These are phyloP conservation scores for Pulveroboletus sp. DNA, from an alignment of 768 basidiomycete species.

Conservation along the genomic window DNA sequence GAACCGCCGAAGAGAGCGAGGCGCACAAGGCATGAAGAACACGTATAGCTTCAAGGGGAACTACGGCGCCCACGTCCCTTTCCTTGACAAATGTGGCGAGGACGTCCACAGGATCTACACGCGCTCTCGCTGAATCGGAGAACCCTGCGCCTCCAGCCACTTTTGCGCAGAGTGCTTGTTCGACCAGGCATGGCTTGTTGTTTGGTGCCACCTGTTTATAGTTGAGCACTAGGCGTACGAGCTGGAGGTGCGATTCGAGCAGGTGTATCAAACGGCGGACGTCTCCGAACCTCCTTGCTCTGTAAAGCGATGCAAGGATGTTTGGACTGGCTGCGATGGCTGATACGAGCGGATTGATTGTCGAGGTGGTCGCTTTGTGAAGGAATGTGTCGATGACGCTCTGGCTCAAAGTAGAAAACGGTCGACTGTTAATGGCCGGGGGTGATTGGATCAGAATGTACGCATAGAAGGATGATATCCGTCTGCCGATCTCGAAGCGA, in stretches of 20 bases:
- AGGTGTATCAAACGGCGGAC: constrained; percentile 65
- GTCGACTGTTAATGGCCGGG: constrained; percentile 49
- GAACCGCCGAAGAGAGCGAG: constrained; percentile 58
- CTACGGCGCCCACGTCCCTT: constrained; percentile 53
- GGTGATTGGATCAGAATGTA: constrained; percentile 64
- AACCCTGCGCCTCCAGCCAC: constrained; percentile 48
- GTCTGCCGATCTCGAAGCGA: constrained; percentile 77
- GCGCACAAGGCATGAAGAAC: constrained; percentile 67
- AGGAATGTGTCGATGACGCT: constrained; percentile 70
- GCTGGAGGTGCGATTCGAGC: constrained; percentile 61
- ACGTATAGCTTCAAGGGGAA: constrained; percentile 65
- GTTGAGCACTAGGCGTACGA: constrained; percentile 61
- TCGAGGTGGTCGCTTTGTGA: constrained; percentile 71
- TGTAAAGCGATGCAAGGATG: constrained; percentile 57
- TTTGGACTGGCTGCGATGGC: constrained; percentile 61
- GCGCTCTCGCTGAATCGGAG: constrained; percentile 43
- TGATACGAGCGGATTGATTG: constrained; percentile 77
- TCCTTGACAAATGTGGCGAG: constrained; percentile 66
- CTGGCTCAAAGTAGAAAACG: constrained; percentile 60
- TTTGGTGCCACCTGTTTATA: constrained; percentile 52
- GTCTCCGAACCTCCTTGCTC: constrained; percentile 66
- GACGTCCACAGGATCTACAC: constrained; percentile 72
- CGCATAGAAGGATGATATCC: constrained; percentile 64
- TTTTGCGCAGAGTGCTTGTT: constrained; percentile 71
- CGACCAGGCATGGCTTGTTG: constrained; percentile 62